Base-by-base conservation (phyloP, 2,329 filamentous ascomycete species). In the Fusarium tanahbumbuense region DNA sequence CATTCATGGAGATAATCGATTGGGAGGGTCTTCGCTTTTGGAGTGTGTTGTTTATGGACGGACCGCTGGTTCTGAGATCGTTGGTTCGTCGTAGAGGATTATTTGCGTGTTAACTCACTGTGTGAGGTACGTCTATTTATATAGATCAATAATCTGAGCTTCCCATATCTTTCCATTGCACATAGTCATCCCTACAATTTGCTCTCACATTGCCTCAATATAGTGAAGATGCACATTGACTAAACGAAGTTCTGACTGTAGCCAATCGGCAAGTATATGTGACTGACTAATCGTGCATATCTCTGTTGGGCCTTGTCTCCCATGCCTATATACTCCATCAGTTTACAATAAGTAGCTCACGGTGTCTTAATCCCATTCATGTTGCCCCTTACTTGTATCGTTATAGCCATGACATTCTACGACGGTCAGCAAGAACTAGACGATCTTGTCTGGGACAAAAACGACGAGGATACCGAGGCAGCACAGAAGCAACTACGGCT, bases 41-140 rank as follows among this genome's bases (percentile, higher is more conserved):
- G 88, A 91, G 70, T 91, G 89, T 78, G 88, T 87, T 5, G 86
- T 91, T 0, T 91, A 88, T 80, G 89, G 89, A 6, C 81, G 87
- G 41, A 85, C 86, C 40, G 88, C 88, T 1, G 89, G 87, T 34
- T 65, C 65, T 30, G 66, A 70, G 8, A 61, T 74, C 34, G 74
- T 55, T n/a, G 32, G 48, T 16, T 60, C 54, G 28, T 47, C 46
- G 13, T 57, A 61, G 6, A 53, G 5, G 15, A 22, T 8, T 11
- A 30, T 11, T 47, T 34, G n/a, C 34, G 25, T 45, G 53, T 56
- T 47, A 15, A 74, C 70, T 75, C 66, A 67, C 59, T 25, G 6
- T 20, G 60, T 67, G 72, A 71, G 72, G 68, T 74, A 72, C 68
- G 72, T 34, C 47, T 70, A 42, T 55, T 40, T 22, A 46, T 30